Conservation (phyloP, 495 filamentous ascomycete genomes). For the Aspergillus steynii region DNA sequence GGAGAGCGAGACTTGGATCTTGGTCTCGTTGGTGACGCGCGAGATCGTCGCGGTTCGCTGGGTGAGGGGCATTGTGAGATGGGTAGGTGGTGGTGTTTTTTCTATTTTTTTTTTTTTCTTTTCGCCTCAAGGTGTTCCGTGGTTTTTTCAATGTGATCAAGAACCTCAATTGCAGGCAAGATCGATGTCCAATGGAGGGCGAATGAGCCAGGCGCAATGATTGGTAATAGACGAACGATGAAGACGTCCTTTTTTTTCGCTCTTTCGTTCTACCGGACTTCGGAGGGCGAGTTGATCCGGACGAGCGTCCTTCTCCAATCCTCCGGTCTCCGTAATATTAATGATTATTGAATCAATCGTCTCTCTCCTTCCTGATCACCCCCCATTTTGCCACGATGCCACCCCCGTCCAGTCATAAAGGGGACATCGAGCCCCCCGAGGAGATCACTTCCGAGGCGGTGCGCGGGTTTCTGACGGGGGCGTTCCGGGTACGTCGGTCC, state of each 20-base stretch:
- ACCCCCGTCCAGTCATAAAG: constrained; percentile 38
- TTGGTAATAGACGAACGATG: background rate
- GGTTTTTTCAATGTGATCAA: background rate
- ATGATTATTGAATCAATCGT: background rate
- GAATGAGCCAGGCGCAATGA: no score
- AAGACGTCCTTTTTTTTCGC: background rate
- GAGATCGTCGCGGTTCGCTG: constrained; percentile 72
- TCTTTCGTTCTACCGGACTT: background rate
- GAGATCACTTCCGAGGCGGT: constrained; percentile 43
- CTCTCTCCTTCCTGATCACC: background rate
- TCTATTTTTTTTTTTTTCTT: constrained; percentile 8
- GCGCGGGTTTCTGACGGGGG: constrained; percentile 46
- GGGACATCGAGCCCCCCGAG: constrained; percentile 41
- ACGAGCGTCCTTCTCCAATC: no score
- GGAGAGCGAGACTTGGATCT: constrained; percentile 87
- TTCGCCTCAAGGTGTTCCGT: background rate
- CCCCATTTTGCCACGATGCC: constrained; percentile 29
- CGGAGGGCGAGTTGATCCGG: constrained; percentile 1
- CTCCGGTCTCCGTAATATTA: background rate
- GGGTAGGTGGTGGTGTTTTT: constrained; percentile 3
- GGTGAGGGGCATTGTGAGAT: constrained; percentile 33
- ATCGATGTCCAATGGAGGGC: no score
- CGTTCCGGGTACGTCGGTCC: constrained; percentile 41
- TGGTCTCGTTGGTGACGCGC: constrained; percentile 95
- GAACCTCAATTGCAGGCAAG: background rate